phyloP scores from a whole-genome alignment of 2,329 filamentous ascomycete species.

The Penicillium paneum region DNA sequence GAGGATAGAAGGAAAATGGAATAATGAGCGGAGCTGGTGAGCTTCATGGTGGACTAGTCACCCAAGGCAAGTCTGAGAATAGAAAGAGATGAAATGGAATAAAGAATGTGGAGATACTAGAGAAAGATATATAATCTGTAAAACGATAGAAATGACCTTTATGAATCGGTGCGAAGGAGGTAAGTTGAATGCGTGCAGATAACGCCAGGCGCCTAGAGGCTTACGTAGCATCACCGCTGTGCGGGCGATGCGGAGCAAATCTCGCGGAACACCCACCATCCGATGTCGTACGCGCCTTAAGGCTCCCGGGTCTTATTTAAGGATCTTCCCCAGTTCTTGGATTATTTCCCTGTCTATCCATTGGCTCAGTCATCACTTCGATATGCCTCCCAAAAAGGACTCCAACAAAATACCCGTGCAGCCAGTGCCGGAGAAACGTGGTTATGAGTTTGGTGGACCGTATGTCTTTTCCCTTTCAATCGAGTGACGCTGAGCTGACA shows the following conservation, averaged over 20 bases:
- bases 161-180: background rate
- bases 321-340: background rate
- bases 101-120: slow-evolving; percentile 9
- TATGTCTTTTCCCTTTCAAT: slow-evolving; percentile 28
- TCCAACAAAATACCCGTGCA: slow-evolving; percentile 33
- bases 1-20: slow-evolving; percentile 35
- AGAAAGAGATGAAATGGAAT: slow-evolving; percentile 1
- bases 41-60: slow-evolving; percentile 34
- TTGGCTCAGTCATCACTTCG: slow-evolving; percentile 1
- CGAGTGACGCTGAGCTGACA: slow-evolving; percentile 12
- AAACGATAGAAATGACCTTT: slow-evolving; percentile 1
- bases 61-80: slow-evolving; percentile 2
- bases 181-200: background rate
- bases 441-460: slow-evolving; percentile 50
- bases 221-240: slow-evolving; percentile 19
- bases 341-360: slow-evolving; percentile 4
- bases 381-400: slow-evolving; percentile 35
- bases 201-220: background rate
- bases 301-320: slow-evolving; percentile 11
- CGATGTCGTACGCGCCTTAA: slow-evolving; percentile 19
- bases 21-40: slow-evolving; percentile 27
- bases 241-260: slow-evolving; percentile 15
- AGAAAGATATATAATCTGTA: background rate
- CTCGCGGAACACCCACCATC: slow-evolving; percentile 14
- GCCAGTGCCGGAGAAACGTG: slow-evolving; percentile 40